phyloP scores from a whole-genome alignment of 202 grass and related monocot species.

The Zizania palustris region DNA sequence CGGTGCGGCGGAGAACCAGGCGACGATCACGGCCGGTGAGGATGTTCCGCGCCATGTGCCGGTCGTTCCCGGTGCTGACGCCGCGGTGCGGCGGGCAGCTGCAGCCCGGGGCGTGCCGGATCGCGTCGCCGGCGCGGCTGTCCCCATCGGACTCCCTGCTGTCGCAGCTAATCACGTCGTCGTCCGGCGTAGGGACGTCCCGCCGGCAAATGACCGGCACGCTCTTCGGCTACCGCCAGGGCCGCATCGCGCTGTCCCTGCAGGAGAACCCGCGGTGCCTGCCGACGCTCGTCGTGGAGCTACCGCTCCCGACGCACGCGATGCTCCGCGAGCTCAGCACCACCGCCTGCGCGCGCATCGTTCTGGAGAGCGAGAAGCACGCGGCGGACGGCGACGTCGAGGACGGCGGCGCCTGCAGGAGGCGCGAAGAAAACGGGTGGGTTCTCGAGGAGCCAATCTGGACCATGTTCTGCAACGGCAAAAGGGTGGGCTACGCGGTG shows the following conservation, averaged over 20 bases:
- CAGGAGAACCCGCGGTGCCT: slow-evolving; percentile 71
- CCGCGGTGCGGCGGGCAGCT: slow-evolving; percentile 41
- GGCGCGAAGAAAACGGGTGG: slow-evolving; percentile 15
- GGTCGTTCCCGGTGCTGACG: slow-evolving; percentile 47
- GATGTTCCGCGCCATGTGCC: slow-evolving; percentile 52
- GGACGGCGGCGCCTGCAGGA: background rate
- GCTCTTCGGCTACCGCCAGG: slow-evolving; percentile 55
- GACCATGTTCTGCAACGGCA: slow-evolving; percentile 74
- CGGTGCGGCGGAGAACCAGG: background rate
- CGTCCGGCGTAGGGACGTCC: background rate
- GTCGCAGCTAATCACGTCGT: slow-evolving; percentile 17
- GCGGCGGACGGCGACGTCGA: background rate
- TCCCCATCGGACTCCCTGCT: slow-evolving; percentile 34
- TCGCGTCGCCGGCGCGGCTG: background rate
- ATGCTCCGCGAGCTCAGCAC: slow-evolving; percentile 56
- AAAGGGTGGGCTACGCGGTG: slow-evolving; percentile 55
- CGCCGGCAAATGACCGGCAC: slow-evolving; percentile 50
- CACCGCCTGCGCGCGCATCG: slow-evolving; percentile 52
- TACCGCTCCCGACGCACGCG: slow-evolving; percentile 57
- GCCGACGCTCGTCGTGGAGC: slow-evolving; percentile 57
- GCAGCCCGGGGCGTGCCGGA: slow-evolving; percentile 4
- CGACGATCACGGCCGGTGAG: slow-evolving; percentile 39
- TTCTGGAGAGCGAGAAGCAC: slow-evolving; percentile 67
- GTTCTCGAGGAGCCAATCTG: slow-evolving; percentile 59
- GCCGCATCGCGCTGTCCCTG: slow-evolving; percentile 52